These are phyloP conservation scores for Mucor sp. DNA, from an alignment of 371 early-diverging fungal species.

Conservation along the genomic window DNA sequence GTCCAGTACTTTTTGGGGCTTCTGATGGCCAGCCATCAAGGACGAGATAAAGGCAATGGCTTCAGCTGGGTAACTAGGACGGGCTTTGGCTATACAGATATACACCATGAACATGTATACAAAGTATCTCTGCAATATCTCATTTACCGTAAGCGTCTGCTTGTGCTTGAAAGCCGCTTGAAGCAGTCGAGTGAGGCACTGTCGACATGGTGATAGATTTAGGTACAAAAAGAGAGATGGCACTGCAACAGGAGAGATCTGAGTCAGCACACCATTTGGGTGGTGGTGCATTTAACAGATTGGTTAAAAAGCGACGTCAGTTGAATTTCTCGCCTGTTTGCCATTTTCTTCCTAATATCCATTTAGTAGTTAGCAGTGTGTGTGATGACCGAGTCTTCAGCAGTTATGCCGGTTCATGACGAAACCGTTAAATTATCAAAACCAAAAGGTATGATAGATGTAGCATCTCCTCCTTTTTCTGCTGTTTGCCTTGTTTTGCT, in stretches of 20 bases:
- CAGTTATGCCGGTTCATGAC: constrained; percentile 14
- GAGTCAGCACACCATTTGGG: background rate
- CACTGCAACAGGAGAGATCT: background rate
- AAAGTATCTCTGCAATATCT: too few relatives aligned
- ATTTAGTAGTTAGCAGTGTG: background rate
- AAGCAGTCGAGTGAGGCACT: constrained; percentile 28
- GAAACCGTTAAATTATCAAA: constrained; percentile 17
- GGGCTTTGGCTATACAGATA: constrained; percentile 34
- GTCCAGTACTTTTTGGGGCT: constrained; percentile 28
- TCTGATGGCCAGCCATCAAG: constrained; percentile 4
- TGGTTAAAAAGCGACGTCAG: constrained; percentile 9
- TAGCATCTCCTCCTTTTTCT: background rate
- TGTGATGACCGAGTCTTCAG: constrained; percentile 18
- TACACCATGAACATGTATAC: too few relatives aligned
- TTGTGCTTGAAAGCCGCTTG: constrained; percentile 30
- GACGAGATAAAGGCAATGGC: constrained; percentile 21
- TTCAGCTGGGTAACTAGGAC: constrained; percentile 41
- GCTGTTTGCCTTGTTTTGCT: background rate
- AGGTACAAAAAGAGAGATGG: background rate
- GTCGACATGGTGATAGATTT: background rate
- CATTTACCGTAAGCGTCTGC: constrained; percentile 44
- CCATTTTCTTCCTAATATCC: background rate
- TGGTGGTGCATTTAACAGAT: background rate
- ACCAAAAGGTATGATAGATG: constrained; percentile 6
- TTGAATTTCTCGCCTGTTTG: background rate